phyloP scores from a whole-genome alignment of 257 asterid species.

The Hygrophila difformis region DNA sequence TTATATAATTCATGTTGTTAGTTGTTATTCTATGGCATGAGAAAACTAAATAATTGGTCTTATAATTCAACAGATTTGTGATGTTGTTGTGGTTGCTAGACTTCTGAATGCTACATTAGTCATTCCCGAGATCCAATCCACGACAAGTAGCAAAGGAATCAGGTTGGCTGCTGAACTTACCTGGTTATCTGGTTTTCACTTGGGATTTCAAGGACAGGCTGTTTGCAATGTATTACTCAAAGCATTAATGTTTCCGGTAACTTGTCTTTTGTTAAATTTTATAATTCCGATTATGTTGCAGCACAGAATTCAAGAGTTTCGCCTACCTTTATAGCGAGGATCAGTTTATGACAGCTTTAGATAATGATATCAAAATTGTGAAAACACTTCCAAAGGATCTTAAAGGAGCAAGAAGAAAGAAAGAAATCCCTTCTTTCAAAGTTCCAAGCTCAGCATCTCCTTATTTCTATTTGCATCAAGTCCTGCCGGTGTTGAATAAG shows the following conservation, averaged over 20 bases:
- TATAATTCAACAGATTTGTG: constrained; percentile 57
- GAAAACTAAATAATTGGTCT: constrained; percentile 12
- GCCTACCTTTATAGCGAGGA: constrained; percentile 92
- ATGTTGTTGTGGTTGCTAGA: constrained; percentile 83
- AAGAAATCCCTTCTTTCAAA: constrained; percentile 89
- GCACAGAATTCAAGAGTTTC: constrained; percentile 95
- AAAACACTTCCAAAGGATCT: constrained; percentile 85
- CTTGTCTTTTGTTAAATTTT: constrained; percentile 5
- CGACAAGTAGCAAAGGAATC: constrained; percentile 95
- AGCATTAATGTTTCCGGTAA: constrained; percentile 10
- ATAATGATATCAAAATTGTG: constrained; percentile 66
- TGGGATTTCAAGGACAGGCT: not conserved
- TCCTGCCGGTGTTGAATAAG: constrained; percentile 64
- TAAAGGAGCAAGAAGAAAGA: constrained; percentile 92
- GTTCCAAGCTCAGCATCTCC: constrained; percentile 64
- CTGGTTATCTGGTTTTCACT: not conserved
- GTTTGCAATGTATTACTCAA: not conserved
- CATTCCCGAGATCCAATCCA: constrained; percentile 92
- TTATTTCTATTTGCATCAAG: constrained; percentile 78
- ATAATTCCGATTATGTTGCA: constrained; percentile 28
- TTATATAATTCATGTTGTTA: not conserved
- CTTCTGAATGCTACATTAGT: constrained; percentile 91
- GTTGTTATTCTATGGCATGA: not conserved
- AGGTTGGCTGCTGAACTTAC: constrained; percentile 54
- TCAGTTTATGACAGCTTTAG: constrained; percentile 70